phyloP scores from a whole-genome alignment of 2,329 filamentous ascomycete species.

The Phyllosticta capitalensis region DNA sequence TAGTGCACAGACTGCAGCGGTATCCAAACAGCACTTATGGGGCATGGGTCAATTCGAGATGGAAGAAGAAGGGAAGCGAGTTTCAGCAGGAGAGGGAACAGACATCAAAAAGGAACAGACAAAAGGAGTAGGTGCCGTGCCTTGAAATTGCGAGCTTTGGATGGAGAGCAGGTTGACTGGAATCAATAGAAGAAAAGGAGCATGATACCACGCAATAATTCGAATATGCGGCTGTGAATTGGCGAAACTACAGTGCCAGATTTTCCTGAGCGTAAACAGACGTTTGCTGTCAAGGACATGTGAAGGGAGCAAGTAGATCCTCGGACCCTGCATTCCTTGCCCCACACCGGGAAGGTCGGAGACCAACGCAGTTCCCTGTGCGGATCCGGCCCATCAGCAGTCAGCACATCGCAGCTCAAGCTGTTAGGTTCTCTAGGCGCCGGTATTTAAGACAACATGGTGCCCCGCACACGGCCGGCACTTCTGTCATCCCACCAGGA shows the following conservation, averaged over 20 bases:
- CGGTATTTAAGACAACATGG: conserved; percentile 2
- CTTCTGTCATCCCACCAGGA: neutral
- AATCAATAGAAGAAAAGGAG: neutral
- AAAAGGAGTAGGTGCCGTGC: neutral
- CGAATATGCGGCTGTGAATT: neutral
- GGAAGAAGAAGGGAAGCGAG: neutral
- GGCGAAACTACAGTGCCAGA: neutral
- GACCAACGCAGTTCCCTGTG: neutral
- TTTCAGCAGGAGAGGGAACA: neutral
- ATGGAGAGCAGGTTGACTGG: neutral
- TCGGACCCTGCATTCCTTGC: neutral
- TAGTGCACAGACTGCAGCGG: neutral
- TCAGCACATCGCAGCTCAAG: neutral
- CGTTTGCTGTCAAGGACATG: neutral
- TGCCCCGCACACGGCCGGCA: neutral
- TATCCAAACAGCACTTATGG: neutral
- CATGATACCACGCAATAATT: too few relatives aligned
- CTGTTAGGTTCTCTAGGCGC: neutral
- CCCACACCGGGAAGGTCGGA: neutral
- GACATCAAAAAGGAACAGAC: neutral
- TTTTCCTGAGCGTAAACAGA: neutral
- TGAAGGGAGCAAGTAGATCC: neutral
- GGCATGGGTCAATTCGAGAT: neutral
- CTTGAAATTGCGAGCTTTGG: neutral
- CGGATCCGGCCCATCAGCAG: neutral